Evolutionary conservation across 805 yeast genomes (phyloP), one percentile per base, ranked within the genome.

Genomic region (Isabelozyma pseudorhagii): DNA sequence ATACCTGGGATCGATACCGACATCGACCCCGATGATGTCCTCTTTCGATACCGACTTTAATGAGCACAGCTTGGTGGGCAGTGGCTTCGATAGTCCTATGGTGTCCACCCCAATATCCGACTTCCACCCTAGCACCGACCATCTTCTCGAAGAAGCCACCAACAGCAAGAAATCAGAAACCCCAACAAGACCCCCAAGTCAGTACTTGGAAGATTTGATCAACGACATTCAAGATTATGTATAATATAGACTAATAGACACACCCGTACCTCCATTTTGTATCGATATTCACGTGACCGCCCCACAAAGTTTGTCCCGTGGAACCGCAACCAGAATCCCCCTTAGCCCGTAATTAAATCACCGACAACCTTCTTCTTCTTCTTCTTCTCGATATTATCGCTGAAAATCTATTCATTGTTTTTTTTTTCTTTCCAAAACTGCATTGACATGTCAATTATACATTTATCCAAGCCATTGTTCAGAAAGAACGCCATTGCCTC

Each of bases 171-270:
- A 41, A 7, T 9, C 44, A 13, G 42, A 51, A 46, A 57, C 54
- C 42, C 49, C 42, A n/a, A 61, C 58, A 38, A 65, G 82, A 59
- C 79, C 82, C 2, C 83, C 84, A 41, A 78, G 82, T 56, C 75
- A 72, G 38, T 68, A 69, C 48, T 61, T 80, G 55, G 82, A 80
- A 18, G 71, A 75, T 47, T 54, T 80, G 52, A 63, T 80, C 17
- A 68, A 73, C 36, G 36, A 31, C 36, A 21, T 21, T 21, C 36
- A 31, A 31, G 36, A 31, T 13, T 31, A 31, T 31, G 10, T 31
- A 13, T 31, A 31, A 31, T 31, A 31, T 31, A 31, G 36, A 31
- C 10, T 31, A 5, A 21, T 21, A 21, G n/a, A 31, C 36, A 31
- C n/a, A 31, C 10, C 36, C 36, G 36, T 21, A 21, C 25, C 25